Percentiles rank a stretch among this genome's conserved stretches.
These are phyloP conservation scores for Apiospora arundinis DNA, from an alignment of 2,329 filamentous ascomycete species.

Conservation along the genomic window DNA sequence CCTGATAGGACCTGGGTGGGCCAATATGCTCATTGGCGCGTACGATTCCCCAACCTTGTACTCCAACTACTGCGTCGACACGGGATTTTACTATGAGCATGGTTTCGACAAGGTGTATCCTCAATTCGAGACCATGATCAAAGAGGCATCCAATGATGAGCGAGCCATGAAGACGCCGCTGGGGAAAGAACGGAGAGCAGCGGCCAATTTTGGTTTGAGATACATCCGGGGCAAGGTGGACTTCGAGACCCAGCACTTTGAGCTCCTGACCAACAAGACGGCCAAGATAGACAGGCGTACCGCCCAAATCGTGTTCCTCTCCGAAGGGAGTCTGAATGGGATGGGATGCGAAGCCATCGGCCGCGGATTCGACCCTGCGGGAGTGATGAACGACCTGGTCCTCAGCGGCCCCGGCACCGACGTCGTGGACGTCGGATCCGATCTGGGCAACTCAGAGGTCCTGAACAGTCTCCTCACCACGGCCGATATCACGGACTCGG, in stretches of 20 bases:
- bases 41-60: slow-evolving; percentile 32
- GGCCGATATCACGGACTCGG: slow-evolving; percentile 33
- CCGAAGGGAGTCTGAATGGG: slow-evolving; percentile 46
- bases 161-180: not conserved
- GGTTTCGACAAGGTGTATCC: slow-evolving; percentile 29
- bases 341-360: slow-evolving; percentile 44
- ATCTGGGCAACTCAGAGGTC: slow-evolving; percentile 25
- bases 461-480: slow-evolving; percentile 36
- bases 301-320: slow-evolving; percentile 30
- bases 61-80: slow-evolving; percentile 35
- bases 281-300: slow-evolving; percentile 30
- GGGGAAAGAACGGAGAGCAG: not conserved
- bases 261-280: slow-evolving; percentile 27
- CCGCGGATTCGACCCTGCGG: slow-evolving; percentile 33
- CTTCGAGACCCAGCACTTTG: slow-evolving; percentile 30
- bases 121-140: not conserved
- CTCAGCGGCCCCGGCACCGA: slow-evolving; percentile 32
- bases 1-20: slow-evolving; percentile 32
- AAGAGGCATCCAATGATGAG: not conserved
- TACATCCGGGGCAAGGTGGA: slow-evolving; percentile 35
- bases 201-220: slow-evolving; percentile 26
- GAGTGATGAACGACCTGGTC: slow-evolving; percentile 33
- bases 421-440: slow-evolving; percentile 25
- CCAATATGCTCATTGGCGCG: slow-evolving; percentile 33
- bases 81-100: slow-evolving; percentile 37